A percentile compares a stretch with the other conserved stretches of the same genome.
phyloP scores from a whole-genome alignment of 73 alveolate genomes.

The Uronychia setigera region DNA sequence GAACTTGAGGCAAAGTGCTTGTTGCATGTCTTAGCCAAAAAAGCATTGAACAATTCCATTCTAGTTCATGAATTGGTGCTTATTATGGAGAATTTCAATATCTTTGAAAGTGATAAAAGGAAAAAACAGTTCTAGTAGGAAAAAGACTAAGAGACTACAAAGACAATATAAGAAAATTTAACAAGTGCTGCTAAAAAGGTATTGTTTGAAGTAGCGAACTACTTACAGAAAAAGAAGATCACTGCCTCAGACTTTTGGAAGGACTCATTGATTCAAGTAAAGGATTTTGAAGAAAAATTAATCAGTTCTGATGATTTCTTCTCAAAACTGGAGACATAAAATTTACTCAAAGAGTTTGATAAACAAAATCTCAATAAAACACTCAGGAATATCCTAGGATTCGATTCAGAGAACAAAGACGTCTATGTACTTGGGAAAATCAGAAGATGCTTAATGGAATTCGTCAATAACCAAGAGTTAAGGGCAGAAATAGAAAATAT shows the following conservation, averaged over 20 bases:
- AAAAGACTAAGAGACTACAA: not conserved
- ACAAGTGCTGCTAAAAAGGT: not conserved
- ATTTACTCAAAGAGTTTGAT: too few species aligned
- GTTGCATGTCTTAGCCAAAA: constrained; percentile 65
- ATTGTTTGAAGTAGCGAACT: not conserved
- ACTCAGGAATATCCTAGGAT: not conserved
- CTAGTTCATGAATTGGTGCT: constrained; percentile 57
- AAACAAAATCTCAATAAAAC: not conserved
- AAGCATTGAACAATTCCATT: constrained; percentile 54
- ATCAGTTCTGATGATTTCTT: not conserved
- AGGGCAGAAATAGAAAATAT: too few species aligned
- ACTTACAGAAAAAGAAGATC: not conserved
- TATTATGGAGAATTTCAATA: constrained; percentile 68
- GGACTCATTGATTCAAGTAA: not conserved
- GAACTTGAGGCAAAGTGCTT: constrained; percentile 62
- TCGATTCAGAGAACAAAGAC: not conserved
- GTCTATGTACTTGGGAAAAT: not conserved
- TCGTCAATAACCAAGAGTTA: not conserved
- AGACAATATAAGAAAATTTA: not conserved
- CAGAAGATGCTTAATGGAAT: not conserved
- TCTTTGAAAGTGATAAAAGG: constrained; percentile 18
- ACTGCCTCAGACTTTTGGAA: not conserved
- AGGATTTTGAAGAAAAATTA: not conserved
- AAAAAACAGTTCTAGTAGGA: not conserved
- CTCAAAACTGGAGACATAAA: not conserved